Evolutionary conservation across 345 rosid genomes (phyloP), one percentile per base, ranked within the genome.

Genomic region (Acer yangbiense): DNA sequence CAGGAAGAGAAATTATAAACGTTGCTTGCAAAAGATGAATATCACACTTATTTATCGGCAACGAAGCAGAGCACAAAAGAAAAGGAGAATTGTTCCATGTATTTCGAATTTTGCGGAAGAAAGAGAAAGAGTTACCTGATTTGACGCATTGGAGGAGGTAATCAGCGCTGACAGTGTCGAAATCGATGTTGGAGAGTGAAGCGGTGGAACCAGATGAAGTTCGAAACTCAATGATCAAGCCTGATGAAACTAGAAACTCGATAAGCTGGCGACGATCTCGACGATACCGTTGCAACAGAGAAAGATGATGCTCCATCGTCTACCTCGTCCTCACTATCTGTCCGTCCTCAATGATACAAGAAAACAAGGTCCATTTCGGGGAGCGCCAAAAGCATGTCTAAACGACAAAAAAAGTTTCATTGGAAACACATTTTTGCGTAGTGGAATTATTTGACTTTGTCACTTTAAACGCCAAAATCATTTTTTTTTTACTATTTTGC

Each of bases 231-330:
- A 64, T 88, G 44, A 91, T 83, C 69, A 82, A 83, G 29, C 90
- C 92, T 50, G 95, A 91, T 0, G 95, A 82, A 18, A 94, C 71
- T 60, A 94, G 86, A 79, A 88, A 96, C 85, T 89, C 90, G 55
- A 96, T 32, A 29, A 96, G 92, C 90, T 90, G 90, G 72, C 97
- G 97, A 74, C 98, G 98, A 91, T 96, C 98, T 74, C 81, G 77
- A 76, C 98, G 92, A 91, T 93, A 91, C 54, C 87, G 92, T 11
- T 85, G 83, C 74, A 92, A 66, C 69, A 89, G 83, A 76, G 84
- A 79, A 64, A 82, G 65, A 77, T 79, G 66, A 78, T 82, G 80
- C 74, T 80, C 80, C 86, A 74, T 82, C 71, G 25, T 67, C 17
- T 60, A 9, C 0, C 64, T 60, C 46, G 10, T 43, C 9, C 9